phyloP scores from a whole-genome alignment of 768 basidiomycete species.

The Tricholomella constricta region DNA sequence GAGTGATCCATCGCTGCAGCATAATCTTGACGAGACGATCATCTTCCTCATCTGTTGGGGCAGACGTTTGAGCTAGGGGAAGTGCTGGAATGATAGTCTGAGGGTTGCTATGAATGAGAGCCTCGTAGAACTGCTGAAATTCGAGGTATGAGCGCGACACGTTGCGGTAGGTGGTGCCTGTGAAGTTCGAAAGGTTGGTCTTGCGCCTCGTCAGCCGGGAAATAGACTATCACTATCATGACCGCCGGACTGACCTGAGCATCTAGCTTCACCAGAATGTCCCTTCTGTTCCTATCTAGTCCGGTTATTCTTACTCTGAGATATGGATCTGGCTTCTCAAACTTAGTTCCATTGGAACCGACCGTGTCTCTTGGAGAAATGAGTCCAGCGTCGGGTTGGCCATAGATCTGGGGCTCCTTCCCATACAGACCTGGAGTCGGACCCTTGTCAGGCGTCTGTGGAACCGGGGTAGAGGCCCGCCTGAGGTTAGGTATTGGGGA shows the following conservation, averaged over 20 bases:
- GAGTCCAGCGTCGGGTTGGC: conserved; percentile 80
- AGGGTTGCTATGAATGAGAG: conserved; percentile 86
- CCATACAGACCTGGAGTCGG: conserved; percentile 65
- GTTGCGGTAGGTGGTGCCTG: conserved; percentile 86
- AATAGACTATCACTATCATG: neutral
- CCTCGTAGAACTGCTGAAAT: conserved; percentile 92
- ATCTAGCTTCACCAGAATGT: conserved; percentile 92
- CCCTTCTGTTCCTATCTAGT: conserved; percentile 92
- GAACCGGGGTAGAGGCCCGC: conserved; percentile 55
- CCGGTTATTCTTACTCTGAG: conserved; percentile 88
- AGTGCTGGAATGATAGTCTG: conserved; percentile 97
- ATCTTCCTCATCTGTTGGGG: conserved; percentile 97
- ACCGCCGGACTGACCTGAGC: conserved; percentile 73
- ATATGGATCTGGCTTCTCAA: conserved; percentile 81
- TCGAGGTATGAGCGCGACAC: conserved; percentile 94
- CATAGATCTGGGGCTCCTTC: conserved; percentile 84
- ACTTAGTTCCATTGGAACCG: conserved; percentile 67
- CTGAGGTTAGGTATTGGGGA: conserved; percentile 73
- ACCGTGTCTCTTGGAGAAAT: conserved; percentile 72
- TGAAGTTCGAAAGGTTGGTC: conserved; percentile 95
- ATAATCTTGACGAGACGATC: conserved; percentile 94
- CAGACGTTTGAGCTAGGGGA: conserved; percentile 95
- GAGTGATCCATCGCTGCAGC: conserved; percentile 91
- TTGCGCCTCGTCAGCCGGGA: conserved; percentile 31
- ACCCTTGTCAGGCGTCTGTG: conserved; percentile 53